Percentiles rank a stretch among this genome's conserved stretches.
Conservation (phyloP, 176 grass and related monocot species). For the Triticum turgidum region DNA sequence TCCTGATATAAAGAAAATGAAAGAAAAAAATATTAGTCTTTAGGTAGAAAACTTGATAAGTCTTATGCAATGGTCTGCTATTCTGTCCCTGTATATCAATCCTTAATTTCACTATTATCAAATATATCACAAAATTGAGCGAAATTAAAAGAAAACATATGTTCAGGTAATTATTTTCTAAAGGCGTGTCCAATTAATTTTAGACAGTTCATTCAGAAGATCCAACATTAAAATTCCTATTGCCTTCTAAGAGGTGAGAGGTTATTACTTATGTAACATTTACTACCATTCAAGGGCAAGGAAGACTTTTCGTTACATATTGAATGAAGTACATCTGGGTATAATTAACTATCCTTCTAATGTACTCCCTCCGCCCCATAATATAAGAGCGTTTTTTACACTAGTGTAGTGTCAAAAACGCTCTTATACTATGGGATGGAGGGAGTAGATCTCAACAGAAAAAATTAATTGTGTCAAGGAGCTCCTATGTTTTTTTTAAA, state of each 20-base stretch:
- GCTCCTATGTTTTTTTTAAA: not conserved
- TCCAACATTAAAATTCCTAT: not conserved
- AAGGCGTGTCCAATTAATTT: not conserved
- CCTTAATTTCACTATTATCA: not conserved
- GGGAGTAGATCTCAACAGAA: not conserved
- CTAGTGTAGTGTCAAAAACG: too few species aligned
- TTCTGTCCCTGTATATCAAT: not conserved
- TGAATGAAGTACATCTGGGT: not conserved
- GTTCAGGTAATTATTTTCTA: not conserved
- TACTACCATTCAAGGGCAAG: not conserved
- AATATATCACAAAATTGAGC: not conserved
- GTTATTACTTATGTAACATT: not conserved
- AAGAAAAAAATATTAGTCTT: constrained; percentile 20
- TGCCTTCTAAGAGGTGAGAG: not conserved
- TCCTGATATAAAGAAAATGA: constrained; percentile 49
- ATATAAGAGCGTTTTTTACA: too few species aligned
- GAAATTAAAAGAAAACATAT: not conserved
- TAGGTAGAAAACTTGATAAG: not conserved
- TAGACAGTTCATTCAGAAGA: not conserved
- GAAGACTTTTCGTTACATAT: not conserved
- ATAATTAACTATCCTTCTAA: not conserved
- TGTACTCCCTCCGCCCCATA: not conserved
- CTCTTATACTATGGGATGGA: too few species aligned
- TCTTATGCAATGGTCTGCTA: constrained; percentile 2
- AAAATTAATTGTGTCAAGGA: not conserved